A percentile compares a stretch with the other conserved stretches of the same genome.
phyloP scores from a whole-genome alignment of 1,139 yeast species.

The Candida mesenterica region DNA sequence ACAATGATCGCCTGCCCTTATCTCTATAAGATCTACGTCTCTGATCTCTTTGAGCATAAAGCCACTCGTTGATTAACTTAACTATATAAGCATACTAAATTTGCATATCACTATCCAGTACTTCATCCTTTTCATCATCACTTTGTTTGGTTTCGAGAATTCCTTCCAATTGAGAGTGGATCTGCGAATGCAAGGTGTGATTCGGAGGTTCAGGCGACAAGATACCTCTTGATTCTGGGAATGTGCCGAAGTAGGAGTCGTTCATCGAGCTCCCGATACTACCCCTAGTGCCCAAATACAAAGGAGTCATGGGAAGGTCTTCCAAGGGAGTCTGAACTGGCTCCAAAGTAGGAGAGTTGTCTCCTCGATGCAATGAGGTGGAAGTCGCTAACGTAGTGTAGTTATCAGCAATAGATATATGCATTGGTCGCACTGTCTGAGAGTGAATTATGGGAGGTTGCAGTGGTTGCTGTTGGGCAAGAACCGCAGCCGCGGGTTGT shows the following conservation, averaged over 20 bases:
- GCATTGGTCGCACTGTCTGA: constrained; percentile 10
- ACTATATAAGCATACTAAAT: too few species aligned
- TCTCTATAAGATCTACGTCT: constrained; percentile 1
- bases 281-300: constrained; percentile 21
- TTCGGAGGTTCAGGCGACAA: constrained; percentile 8
- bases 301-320: constrained; percentile 49
- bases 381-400: constrained; percentile 11
- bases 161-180: constrained; percentile 9
- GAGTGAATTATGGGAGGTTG: constrained; percentile 2
- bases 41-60: too few species aligned
- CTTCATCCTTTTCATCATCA: constrained; percentile 13
- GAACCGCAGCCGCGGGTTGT: too few species aligned
- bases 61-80: too few species aligned
- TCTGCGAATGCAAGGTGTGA: too few species aligned
- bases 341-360: constrained; percentile 34
- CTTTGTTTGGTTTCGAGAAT: constrained; percentile 9
- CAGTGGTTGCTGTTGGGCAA: constrained; percentile 6
- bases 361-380: constrained; percentile 21
- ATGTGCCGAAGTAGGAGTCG: constrained; percentile 17
- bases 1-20: neutral
- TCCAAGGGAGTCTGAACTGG: constrained; percentile 48
- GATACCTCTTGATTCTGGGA: constrained; percentile 7
- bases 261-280: constrained; percentile 2
- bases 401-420: constrained; percentile 9
- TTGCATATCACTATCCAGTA: constrained; percentile 6